phyloP scores from a whole-genome alignment of 2,329 filamentous ascomycete genomes.

The Monosporascus sp. region DNA sequence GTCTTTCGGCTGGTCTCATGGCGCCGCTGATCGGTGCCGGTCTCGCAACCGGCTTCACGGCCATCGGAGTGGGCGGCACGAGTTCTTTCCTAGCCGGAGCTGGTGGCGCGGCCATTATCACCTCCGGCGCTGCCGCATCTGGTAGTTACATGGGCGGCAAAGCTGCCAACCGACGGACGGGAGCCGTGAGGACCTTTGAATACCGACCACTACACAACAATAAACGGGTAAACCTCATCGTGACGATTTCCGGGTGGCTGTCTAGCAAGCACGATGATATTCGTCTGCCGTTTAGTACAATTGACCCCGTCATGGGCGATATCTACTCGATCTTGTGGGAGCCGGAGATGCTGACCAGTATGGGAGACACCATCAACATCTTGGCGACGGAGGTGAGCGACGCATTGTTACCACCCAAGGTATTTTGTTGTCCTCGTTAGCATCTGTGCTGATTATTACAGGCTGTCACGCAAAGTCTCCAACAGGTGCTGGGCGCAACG shows the following conservation, averaged over 20 bases:
- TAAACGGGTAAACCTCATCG: constrained; percentile 90
- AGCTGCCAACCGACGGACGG: constrained; percentile 82
- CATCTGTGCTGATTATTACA: constrained; percentile 34
- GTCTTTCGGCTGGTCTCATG: constrained; percentile 83
- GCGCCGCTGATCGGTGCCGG: constrained; percentile 93
- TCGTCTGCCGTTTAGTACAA: constrained; percentile 88
- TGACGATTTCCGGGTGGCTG: constrained; percentile 97
- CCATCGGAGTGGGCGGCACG: constrained; percentile 87
- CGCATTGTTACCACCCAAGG: neutral
- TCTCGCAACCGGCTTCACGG: constrained; percentile 89
- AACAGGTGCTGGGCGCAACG: constrained; percentile 89
- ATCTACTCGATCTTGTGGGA: constrained; percentile 97
- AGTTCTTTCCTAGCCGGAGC: constrained; percentile 84
- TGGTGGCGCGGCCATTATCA: constrained; percentile 90
- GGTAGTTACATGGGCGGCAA: constrained; percentile 81
- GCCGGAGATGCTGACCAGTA: constrained; percentile 94
- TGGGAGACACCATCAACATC: constrained; percentile 98
- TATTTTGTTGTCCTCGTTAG: neutral
- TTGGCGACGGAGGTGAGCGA: constrained; percentile 83
- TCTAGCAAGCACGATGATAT: constrained; percentile 97
- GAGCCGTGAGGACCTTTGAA: constrained; percentile 92
- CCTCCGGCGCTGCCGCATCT: constrained; percentile 78
- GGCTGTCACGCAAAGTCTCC: constrained; percentile 92
- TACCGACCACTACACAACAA: constrained; percentile 97
- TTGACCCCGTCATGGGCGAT: constrained; percentile 97